Evolutionary conservation across 805 yeast genomes (phyloP).

Genomic region (Jamesozyma jinghongensis): DNA sequence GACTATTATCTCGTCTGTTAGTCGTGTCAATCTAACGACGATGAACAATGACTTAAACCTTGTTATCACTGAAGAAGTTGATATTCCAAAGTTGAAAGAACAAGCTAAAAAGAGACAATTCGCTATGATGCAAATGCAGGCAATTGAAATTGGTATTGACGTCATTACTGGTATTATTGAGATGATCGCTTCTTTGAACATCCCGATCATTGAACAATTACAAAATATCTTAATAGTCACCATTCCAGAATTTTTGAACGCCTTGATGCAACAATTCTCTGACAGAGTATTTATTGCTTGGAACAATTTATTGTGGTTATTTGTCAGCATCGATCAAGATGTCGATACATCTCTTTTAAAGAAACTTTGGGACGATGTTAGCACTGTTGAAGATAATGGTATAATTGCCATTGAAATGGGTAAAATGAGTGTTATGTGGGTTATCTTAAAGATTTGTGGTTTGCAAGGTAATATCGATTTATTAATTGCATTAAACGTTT

Average conservation of each 20-base stretch:
- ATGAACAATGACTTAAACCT: conserved; percentile 20
- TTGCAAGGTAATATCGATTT: conserved; percentile 10
- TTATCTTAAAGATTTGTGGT: conserved; percentile 27
- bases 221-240: conserved; percentile 12
- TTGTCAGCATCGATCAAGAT: conserved; percentile 19
- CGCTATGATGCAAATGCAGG: conserved; percentile 47
- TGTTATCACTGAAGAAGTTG: conserved; percentile 6
- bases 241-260: conserved; percentile 33
- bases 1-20: conserved; percentile 20
- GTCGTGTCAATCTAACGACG: conserved; percentile 27
- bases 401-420: conserved; percentile 29
- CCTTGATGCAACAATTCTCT: conserved; percentile 40
- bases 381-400: conserved; percentile 8
- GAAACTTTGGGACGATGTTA: conserved; percentile 14
- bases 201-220: conserved; percentile 4
- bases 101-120: conserved; percentile 34
- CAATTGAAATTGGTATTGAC: conserved; percentile 66
- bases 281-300: conserved; percentile 54
- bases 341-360: conserved; percentile 8
- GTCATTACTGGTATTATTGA: conserved; percentile 69
- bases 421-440: conserved; percentile 39
- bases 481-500: conserved; percentile 12
- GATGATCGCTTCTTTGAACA: conserved; percentile 29
- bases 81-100: conserved; percentile 27
- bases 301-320: conserved; percentile 60